Evolutionary conservation across 169 alveolate genomes (phyloP), one percentile per base, ranked within the genome.

Genomic region (Plasmodium relictum): DNA sequence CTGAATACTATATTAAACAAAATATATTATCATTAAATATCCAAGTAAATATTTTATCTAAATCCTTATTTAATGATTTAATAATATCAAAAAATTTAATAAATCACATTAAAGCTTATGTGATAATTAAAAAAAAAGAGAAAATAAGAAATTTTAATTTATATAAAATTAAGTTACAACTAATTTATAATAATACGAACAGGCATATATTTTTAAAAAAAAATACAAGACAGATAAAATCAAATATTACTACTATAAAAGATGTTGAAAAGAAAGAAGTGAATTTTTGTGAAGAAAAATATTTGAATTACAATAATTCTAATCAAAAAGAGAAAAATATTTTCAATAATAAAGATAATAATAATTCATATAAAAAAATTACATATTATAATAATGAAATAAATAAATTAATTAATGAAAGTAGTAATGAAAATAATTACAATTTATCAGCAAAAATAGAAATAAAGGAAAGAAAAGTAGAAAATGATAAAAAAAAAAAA

Each of bases 1-100:
- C 89, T 20, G 89, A 78, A 78, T 78, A 78, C 48, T 78, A 78
- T 24, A 41, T 70, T 10, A 78, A 78, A 9, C 89, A 78, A 78
- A 78, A 78, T 56, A 10, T 65, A 18, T 70, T 78, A 76, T 78
- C 89, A 54, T 4, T 78, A 69, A 78, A 37, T 54, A 50, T 78
- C 41, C 37, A 78, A 58, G 8, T 78, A 7, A 54, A 56, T 39
- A 39, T 68, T 58, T 52, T 54, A 16, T 14, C 65, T n/a, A 78
- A 78, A 58, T 56, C 89, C 20, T 78, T 78, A 39, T 37, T 78
- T 63, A 78, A 50, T 42, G 12, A 62, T 41, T 78, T 78, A 50
- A 45, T 37, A 48, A 78, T 39, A 8, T 7, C 74, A 39, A 58
- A 66, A 42, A 50, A 63, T 78, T 16, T 66, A 14, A 31, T 78